Evolutionary conservation across 2,329 filamentous ascomycete species (phyloP).

Genomic region (Alternaria alternata): DNA sequence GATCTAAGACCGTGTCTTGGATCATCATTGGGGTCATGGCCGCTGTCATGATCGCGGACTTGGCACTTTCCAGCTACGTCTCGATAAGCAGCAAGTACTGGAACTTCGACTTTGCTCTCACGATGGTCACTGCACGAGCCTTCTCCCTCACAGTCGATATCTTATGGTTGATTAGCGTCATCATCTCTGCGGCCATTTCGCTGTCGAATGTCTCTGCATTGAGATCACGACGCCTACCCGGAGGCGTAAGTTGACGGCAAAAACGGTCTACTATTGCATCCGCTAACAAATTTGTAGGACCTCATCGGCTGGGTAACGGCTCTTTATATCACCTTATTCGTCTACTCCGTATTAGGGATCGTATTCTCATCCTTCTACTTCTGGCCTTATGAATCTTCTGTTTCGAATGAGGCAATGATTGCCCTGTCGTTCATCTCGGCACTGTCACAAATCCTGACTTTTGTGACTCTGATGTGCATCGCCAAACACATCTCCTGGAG

Average conservation of each 20-base stretch:
- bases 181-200: constrained; percentile 23
- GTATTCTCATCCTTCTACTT: constrained; percentile 11
- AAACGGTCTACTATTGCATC: neutral
- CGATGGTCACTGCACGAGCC: neutral
- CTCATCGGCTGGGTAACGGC: constrained; percentile 25
- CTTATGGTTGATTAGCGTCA: constrained; percentile 31
- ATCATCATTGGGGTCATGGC: constrained; percentile 31
- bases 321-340: constrained; percentile 28
- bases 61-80: constrained; percentile 25
- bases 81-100: constrained; percentile 8
- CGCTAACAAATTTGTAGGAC: constrained; percentile 19
- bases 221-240: constrained; percentile 21
- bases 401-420: neutral
- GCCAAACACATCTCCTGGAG: constrained; percentile 28
- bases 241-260: constrained; percentile 26
- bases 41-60: constrained; percentile 19
- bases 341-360: constrained; percentile 28
- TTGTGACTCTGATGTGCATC: constrained; percentile 30
- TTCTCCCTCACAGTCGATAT: constrained; percentile 22
- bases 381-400: neutral
- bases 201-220: constrained; percentile 24
- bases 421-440: constrained; percentile 24
- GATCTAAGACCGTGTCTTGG: constrained; percentile 21
- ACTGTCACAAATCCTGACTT: constrained; percentile 30
- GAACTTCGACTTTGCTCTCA: neutral